These are phyloP conservation scores for Leccinum uliginosum DNA, from an alignment of 768 basidiomycete genomes.

Conservation along the genomic window DNA sequence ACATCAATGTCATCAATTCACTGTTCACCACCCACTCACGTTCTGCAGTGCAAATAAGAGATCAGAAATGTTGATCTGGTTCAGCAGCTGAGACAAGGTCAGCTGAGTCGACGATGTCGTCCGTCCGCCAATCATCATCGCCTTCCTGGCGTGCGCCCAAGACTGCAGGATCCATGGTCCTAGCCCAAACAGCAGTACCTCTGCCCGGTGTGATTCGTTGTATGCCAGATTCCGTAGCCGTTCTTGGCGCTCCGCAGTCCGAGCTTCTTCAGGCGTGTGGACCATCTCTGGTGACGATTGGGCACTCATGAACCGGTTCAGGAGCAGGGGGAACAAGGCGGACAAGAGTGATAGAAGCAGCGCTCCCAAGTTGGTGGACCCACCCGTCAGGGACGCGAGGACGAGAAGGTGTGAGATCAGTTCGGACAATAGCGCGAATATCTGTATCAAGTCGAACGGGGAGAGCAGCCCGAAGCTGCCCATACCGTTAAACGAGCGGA, in stretches of 20 bases:
- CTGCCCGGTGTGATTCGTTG: slow-evolving; percentile 72
- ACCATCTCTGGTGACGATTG: slow-evolving; percentile 39
- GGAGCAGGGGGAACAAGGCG: slow-evolving; percentile 53
- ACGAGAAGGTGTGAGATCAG: slow-evolving; percentile 68
- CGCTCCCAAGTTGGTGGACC: slow-evolving; percentile 48
- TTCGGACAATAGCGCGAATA: slow-evolving; percentile 68
- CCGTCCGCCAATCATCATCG: slow-evolving; percentile 55
- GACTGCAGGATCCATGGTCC: slow-evolving; percentile 79
- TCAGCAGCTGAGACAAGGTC: slow-evolving; percentile 43
- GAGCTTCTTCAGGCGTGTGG: slow-evolving; percentile 54
- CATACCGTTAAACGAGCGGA: slow-evolving; percentile 70
- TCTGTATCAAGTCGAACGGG: slow-evolving; percentile 73
- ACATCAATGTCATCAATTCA: not conserved
- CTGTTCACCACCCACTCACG: slow-evolving; percentile 38
- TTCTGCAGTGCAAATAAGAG: slow-evolving; percentile 65
- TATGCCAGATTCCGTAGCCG: slow-evolving; percentile 71
- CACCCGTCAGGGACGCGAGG: slow-evolving; percentile 58
- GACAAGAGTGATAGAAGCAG: slow-evolving; percentile 61
- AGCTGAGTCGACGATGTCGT: slow-evolving; percentile 33
- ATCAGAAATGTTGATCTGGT: slow-evolving; percentile 61
- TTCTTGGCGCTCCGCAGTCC: slow-evolving; percentile 67
- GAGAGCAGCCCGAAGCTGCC: slow-evolving; percentile 76
- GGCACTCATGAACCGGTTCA: slow-evolving; percentile 46
- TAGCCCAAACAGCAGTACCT: slow-evolving; percentile 78
- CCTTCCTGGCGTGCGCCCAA: slow-evolving; percentile 64